Evolutionary conservation across 1,139 yeast species (phyloP).

Genomic region (Blastobotrys arbuscula): DNA sequence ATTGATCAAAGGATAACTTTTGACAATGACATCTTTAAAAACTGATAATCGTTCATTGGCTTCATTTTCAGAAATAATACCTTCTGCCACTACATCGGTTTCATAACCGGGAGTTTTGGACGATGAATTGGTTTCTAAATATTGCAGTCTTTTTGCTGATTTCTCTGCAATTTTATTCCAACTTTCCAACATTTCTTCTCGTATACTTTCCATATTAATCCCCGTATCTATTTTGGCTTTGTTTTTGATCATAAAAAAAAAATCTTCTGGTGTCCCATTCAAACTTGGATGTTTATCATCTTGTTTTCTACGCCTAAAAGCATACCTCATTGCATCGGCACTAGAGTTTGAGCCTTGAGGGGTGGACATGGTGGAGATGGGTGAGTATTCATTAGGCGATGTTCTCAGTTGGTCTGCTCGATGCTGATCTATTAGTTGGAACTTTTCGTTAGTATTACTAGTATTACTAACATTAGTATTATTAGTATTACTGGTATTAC

Average conservation of each 20-base stretch:
- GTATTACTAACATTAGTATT: background rate
- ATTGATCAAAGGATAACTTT: conserved; percentile 49
- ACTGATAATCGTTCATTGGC: conserved; percentile 29
- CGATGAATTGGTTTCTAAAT: conserved; percentile 15
- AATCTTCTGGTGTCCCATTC: conserved; percentile 22
- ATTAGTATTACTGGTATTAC: background rate
- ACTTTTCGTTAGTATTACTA: background rate
- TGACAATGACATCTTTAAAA: conserved; percentile 28
- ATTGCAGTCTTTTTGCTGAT: conserved; percentile 23
- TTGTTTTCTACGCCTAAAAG: background rate
- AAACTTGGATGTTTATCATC: conserved; percentile 11
- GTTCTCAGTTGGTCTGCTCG: background rate
- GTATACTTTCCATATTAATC: conserved; percentile 22
- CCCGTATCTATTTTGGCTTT: conserved; percentile 19
- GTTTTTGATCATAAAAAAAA: conserved; percentile 6
- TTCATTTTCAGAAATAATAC: conserved; percentile 31
- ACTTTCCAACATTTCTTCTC: conserved; percentile 29
- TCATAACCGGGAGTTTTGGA: conserved; percentile 25
- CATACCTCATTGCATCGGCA: background rate
- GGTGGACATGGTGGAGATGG: background rate
- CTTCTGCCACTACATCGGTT: conserved; percentile 31
- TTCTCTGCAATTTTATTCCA: conserved; percentile 31
- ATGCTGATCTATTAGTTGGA: too few relatives aligned
- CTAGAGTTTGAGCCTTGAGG: background rate
- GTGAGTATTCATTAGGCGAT: conserved; percentile 1